Evolutionary conservation across 2,329 filamentous ascomycete species (phyloP).

Genomic region (Diaporthe sp.): DNA sequence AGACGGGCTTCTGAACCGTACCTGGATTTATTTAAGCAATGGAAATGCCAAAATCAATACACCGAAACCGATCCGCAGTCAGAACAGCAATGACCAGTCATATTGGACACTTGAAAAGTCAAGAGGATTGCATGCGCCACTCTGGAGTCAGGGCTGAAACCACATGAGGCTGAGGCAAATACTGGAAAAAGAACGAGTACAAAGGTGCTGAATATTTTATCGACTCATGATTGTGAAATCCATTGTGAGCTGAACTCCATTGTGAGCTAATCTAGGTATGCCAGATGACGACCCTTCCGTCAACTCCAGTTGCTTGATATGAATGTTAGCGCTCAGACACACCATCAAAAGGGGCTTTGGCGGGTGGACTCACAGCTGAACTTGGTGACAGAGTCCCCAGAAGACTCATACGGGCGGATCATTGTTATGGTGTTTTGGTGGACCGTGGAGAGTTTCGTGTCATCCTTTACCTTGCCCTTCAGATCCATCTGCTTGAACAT

Average conservation of each 20-base stretch:
- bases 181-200: conserved; percentile 28
- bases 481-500: conserved; percentile 99
- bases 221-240: conserved; percentile 30
- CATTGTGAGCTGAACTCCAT: conserved; percentile 45
- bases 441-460: conserved; percentile 93
- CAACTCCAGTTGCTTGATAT: conserved; percentile 78
- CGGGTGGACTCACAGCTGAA: conserved; percentile 81
- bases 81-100: conserved; percentile 13
- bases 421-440: conserved; percentile 97
- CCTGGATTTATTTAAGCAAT: background rate
- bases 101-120: conserved; percentile 15
- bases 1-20: background rate
- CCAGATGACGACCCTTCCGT: conserved; percentile 86
- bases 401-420: conserved; percentile 78
- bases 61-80: background rate
- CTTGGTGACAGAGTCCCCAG: conserved; percentile 73
- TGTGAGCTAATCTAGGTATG: conserved; percentile 59
- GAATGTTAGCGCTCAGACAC: conserved; percentile 41
- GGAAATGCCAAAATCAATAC: conserved; percentile 31
- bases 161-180: conserved; percentile 27
- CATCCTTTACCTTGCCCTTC: conserved; percentile 90
- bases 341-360: conserved; percentile 33
- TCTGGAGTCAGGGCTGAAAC: conserved; percentile 32
- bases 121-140: conserved; percentile 13
- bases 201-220: conserved; percentile 22